Conservation (phyloP, 306 rosid species). For the Crotalaria pallida region DNA sequence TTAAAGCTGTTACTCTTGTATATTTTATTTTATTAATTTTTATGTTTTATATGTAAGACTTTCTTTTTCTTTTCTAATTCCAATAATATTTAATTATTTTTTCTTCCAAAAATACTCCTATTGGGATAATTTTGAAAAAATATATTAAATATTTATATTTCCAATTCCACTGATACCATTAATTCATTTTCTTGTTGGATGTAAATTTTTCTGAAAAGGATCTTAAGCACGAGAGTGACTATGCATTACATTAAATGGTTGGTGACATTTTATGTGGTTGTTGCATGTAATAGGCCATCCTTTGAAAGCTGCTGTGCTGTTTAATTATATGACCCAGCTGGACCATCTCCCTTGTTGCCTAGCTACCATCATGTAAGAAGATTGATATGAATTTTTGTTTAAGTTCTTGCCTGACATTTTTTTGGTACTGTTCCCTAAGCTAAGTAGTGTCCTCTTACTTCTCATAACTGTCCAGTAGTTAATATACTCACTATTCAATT, state of each 20-base stretch:
- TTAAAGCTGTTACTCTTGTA: background rate
- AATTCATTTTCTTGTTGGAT: too few species aligned
- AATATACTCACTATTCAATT: background rate
- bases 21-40: background rate
- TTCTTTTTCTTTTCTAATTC: too few species aligned
- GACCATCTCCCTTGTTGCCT: slow-evolving; percentile 50
- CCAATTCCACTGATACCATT: too few species aligned
- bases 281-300: slow-evolving; percentile 39
- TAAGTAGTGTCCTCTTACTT: background rate
- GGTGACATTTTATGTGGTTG: slow-evolving; percentile 6
- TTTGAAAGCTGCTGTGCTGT: slow-evolving; percentile 54
- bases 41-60: background rate
- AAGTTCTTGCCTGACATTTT: background rate
- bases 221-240: too few species aligned
- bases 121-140: too few species aligned
- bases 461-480: background rate
- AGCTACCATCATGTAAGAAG: slow-evolving; percentile 63
- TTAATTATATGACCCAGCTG: slow-evolving; percentile 51
- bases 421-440: background rate
- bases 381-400: slow-evolving; percentile 12
- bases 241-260: too few species aligned
- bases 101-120: too few species aligned
- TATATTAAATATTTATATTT: too few species aligned
- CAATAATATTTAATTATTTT: too few species aligned
- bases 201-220: too few species aligned